Evolutionary conservation across 495 filamentous ascomycete genomes (phyloP), one percentile per base, ranked within the genome.

Genomic region (Penicillium pulvis): DNA sequence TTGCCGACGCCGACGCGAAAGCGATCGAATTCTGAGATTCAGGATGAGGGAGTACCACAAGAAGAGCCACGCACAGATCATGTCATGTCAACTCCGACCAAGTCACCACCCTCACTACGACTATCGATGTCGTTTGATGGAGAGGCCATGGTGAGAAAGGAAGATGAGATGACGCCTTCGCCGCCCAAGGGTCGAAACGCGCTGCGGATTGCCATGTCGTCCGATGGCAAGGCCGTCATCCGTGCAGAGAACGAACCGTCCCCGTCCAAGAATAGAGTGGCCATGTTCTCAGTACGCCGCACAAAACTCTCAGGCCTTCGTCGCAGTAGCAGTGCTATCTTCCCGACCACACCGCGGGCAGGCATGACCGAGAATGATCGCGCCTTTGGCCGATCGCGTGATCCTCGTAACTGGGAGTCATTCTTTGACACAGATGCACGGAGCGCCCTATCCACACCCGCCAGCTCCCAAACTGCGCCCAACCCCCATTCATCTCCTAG

Each of bases 351-450:
- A 20, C 67, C 73, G 16, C 66, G 69, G 42, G 55, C 57, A 49
- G 64, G 66, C 41, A 56, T 66, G 44, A 47, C 62, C 16, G 70
- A 79, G 28, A 73, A 70, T 26, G 77, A 79, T 28, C 68, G 68
- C 55, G 61, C 55, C 10, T 78, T 85, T 58, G 91, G 92, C 28
- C 83, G 92, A 41, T 94, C 91, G 43, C 82, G 90, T 35, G 90
- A 96, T 70, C 86, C 90, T 16, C 84, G 89, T 30, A 88, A 86
- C 33, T 96, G 92, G 92, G 89, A 94, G 69, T 88, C 88, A 58
- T 87, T 85, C 73, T 89, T 87, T 67, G 90, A 91, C 64, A 83
- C 81, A 8, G 86, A 90, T 56, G 86, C 83, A 52, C 82, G 86
- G 65, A 87, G 88, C 68, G 84, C 88, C 44, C 71, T 96, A 44